These are phyloP conservation scores for Colletotrichum sojae DNA, from an alignment of 2,329 filamentous ascomycete genomes.

Conservation along the genomic window DNA sequence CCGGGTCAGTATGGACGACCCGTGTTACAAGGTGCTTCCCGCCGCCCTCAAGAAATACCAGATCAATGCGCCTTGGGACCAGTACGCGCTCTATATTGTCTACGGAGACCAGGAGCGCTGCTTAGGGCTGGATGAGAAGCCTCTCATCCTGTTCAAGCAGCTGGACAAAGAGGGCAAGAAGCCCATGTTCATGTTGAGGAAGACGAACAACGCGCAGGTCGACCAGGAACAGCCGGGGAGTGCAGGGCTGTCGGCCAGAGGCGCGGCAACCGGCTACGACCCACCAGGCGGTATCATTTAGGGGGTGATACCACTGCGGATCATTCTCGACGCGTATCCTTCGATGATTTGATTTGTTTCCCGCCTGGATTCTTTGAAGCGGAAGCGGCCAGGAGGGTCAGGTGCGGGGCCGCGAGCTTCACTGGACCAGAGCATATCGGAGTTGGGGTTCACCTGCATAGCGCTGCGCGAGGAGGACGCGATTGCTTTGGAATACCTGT, in stretches of 20 bases:
- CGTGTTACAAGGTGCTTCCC: slow-evolving; percentile 96
- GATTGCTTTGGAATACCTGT: slow-evolving; percentile 39
- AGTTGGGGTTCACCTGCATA: slow-evolving; percentile 42
- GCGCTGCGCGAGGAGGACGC: slow-evolving; percentile 36
- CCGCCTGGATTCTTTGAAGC: slow-evolving; percentile 17
- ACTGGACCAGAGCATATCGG: slow-evolving; percentile 34
- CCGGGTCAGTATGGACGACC: slow-evolving; percentile 97
- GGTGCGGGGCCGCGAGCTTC: slow-evolving; percentile 30
- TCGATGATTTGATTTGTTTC: slow-evolving; percentile 34
- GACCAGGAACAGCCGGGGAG: slow-evolving; percentile 68
- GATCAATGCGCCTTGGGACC: slow-evolving; percentile 97
- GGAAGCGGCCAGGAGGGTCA: slow-evolving; percentile 18
- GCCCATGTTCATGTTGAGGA: slow-evolving; percentile 98
- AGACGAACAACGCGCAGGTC: slow-evolving; percentile 69
- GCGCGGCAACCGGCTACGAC: slow-evolving; percentile 65
- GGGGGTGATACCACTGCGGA: slow-evolving; percentile 37
- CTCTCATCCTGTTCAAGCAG: slow-evolving; percentile 96
- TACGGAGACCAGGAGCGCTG: slow-evolving; percentile 99
- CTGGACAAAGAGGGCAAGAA: slow-evolving; percentile 97
- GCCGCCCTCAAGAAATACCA: slow-evolving; percentile 98
- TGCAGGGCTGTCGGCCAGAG: slow-evolving; percentile 63
- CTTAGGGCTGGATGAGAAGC: slow-evolving; percentile 91
- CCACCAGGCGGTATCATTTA: slow-evolving; percentile 74
- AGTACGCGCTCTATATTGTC: slow-evolving; percentile 98
- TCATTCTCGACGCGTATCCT: slow-evolving; percentile 30